Base-by-base conservation (phyloP, 768 basidiomycete genomes). In the Collybiopsis confluens region DNA sequence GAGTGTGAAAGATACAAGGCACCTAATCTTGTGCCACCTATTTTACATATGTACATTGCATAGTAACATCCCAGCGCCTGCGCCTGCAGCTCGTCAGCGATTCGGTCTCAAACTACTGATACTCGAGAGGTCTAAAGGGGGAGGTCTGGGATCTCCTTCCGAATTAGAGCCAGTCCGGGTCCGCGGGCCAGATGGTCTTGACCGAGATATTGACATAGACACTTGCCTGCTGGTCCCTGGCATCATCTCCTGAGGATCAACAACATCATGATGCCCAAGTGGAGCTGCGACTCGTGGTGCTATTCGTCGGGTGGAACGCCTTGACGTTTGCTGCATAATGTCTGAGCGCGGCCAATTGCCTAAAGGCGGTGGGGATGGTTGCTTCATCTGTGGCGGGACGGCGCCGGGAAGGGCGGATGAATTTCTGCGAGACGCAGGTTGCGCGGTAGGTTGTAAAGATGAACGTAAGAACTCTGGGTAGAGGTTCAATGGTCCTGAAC, bases 301-400 rank as follows among this genome's bases (percentile, higher is more conserved):
- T 58, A 37, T 60, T 56, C 58, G 67, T 67, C 58, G 64, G 64
- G 30, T 33, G 5, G 55, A 71, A 43, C 70, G 27, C 58, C 54
- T 37, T 63, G 68, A 45, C 54, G 70, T 66, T 42, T 63, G 69
- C 16, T 68, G 62, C 21, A 71, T 61, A 13, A 69, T 66, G 57
- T 82, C 73, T 10, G 62, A 59, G 20, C 77, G 75, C 35, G 81
- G 83, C 82, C 83, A 83, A 30, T 78, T 66, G 16, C 80, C 78
- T 1, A 84, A 64, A 2, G 77, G 78, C 24, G 75, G 68, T 27
- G 79, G 74, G 23, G 48, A 50, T 43, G 16, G 71, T 68, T 3
- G 70, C 59, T 13, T 70, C 64, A 6, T 68, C 30, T 50, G 28
- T 23, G 21, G 47, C 21, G 40, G 18, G 13, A 15, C 37, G 2